phyloP scores from a whole-genome alignment of 306 rosid species.

The Cicer cuneatum region DNA sequence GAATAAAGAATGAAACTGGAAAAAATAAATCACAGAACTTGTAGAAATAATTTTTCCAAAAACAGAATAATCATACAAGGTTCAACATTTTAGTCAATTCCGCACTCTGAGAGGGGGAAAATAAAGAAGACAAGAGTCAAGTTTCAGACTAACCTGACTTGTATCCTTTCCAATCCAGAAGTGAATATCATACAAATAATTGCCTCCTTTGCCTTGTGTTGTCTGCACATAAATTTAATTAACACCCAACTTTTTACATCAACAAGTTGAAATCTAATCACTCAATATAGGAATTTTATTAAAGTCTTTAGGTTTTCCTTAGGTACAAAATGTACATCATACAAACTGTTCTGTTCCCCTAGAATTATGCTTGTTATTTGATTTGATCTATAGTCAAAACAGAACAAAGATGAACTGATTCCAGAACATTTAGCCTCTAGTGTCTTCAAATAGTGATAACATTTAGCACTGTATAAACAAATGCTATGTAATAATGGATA shows the following conservation, averaged over 20 bases:
- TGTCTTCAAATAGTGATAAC: slow-evolving; percentile 22
- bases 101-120: slow-evolving; percentile 13
- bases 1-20: not conserved
- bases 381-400: slow-evolving; percentile 26
- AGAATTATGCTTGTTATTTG: slow-evolving; percentile 14
- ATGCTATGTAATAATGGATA: slow-evolving; percentile 35
- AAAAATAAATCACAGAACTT: slow-evolving; percentile 3
- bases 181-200: slow-evolving; percentile 84
- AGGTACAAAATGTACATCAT: not conserved
- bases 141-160: slow-evolving; percentile 75
- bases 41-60: not conserved
- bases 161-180: slow-evolving; percentile 99
- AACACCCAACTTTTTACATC: slow-evolving; percentile 9
- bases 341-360: slow-evolving; percentile 12
- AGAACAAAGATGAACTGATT: slow-evolving; percentile 31
- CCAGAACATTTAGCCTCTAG: slow-evolving; percentile 29
- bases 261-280: slow-evolving; percentile 24
- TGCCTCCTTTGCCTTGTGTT: slow-evolving; percentile 89
- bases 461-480: slow-evolving; percentile 11
- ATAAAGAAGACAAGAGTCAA: slow-evolving; percentile 36
- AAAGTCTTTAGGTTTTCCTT: not conserved
- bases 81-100: slow-evolving; percentile 29
- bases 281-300: slow-evolving; percentile 1
- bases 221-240: slow-evolving; percentile 60
- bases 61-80: slow-evolving; percentile 11